Base-by-base conservation (phyloP, 345 rosid genomes). In the Aquilaria malaccensis region DNA sequence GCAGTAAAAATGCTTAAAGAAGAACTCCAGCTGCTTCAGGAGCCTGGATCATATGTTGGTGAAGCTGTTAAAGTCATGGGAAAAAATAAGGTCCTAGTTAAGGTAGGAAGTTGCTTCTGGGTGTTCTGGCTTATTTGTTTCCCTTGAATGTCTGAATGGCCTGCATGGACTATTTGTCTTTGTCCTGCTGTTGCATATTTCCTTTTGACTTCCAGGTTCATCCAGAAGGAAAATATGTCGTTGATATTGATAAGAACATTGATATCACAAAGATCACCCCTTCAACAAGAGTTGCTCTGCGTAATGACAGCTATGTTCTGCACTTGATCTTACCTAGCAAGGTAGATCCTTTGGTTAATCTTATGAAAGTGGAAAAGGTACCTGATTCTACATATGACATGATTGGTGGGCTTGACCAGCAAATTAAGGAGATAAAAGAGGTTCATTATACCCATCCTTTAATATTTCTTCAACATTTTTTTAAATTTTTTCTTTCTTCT, bases 61-160 rank as follows among this genome's bases (percentile, higher is more conserved):
- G 99, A 94, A 72, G 99, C 88, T 71, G 99, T 94, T 45, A 94
- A 94, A 86, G 97, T 88, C 10, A 94, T 94, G 99, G 99, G 97
- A 2, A 94, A 94, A 74, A 94, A 94, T 71, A 94, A 88, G 73
- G 99, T 94, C 65, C 71, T 90, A 53, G 97, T 94, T 57, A 94
- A 94, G 97, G 99, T 85, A 77, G 32, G 67, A 31, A 56, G 54
- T 52, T 22, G 22, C 22, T 22, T 22, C 22, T 22, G 11, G 50
- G 4, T 22, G 45, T 62, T 6, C 10, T 63, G 60, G 30, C 54
- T 12, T 55, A 11, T 48, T 7, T 48, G 31, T 30, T 10, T 37
- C 5, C 7, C 7, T 37, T 37, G 43, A 37, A 37, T 22, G 46
- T 30, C 22, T 22, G 22, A 22, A 22, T 22, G 22, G 22, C 54